phyloP scores from a whole-genome alignment of 176 grass and related monocot species.

The Eragrostis nindensis region DNA sequence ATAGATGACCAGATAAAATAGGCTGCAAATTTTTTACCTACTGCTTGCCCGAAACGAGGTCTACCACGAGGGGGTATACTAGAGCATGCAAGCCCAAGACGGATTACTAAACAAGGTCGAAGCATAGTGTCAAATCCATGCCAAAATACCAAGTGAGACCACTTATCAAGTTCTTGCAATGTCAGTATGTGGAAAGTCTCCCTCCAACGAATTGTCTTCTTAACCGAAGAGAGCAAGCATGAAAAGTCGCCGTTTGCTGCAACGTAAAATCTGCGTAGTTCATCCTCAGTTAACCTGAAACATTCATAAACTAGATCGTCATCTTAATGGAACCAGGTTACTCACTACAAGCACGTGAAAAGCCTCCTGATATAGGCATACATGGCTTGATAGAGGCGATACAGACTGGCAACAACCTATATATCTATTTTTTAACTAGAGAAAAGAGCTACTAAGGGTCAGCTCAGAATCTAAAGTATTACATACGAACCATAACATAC shows the following conservation, averaged over 20 bases:
- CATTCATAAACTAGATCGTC: conserved; percentile 30
- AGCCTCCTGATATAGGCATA: conserved; percentile 21
- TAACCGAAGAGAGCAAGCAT: conserved; percentile 73
- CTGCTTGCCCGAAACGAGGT: conserved; percentile 86
- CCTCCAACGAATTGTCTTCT: conserved; percentile 93
- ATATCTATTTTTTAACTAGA: background rate
- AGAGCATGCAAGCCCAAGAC: conserved; percentile 88
- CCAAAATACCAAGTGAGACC: conserved; percentile 98
- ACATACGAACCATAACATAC: background rate
- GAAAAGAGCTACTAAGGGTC: background rate
- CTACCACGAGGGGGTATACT: conserved; percentile 68
- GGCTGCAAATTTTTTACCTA: conserved; percentile 80
- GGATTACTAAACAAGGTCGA: conserved; percentile 90
- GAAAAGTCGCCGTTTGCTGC: conserved; percentile 85
- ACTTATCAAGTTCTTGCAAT: conserved; percentile 84
- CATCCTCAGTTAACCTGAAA: conserved; percentile 83
- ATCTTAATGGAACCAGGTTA: conserved; percentile 25
- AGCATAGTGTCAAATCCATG: conserved; percentile 90
- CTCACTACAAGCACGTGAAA: conserved; percentile 13
- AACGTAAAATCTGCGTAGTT: conserved; percentile 76
- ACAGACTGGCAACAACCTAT: conserved; percentile 7
- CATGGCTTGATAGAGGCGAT: conserved; percentile 8
- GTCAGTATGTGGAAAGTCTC: conserved; percentile 91
- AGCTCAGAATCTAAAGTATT: conserved; percentile 20
- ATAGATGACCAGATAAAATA: conserved; percentile 26